Evolutionary conservation across 371 early-diverging fungal genomes (phyloP).

Genomic region (Massospora cicadina): DNA sequence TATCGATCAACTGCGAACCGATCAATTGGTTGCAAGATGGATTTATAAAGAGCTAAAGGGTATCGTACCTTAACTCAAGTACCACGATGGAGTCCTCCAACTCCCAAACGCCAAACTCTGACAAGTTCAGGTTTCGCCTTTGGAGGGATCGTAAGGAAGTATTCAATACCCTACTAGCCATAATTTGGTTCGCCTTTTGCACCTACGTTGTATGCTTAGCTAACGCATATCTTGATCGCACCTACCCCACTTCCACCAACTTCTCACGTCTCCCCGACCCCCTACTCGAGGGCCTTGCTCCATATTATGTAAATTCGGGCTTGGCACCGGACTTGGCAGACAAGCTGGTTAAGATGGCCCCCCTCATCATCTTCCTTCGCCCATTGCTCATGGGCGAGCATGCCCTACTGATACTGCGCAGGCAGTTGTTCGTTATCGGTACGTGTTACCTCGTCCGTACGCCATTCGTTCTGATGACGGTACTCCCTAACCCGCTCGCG

Average conservation of each 20-base stretch:
- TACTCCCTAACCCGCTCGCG: background rate
- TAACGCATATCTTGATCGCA: background rate
- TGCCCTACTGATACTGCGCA: background rate
- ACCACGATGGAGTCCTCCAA: too few species aligned
- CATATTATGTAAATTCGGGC: background rate
- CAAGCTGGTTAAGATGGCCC: background rate
- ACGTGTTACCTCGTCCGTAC: background rate
- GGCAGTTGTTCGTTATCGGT: background rate
- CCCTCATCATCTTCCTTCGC: background rate
- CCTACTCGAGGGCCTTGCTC: background rate
- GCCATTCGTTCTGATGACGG: background rate
- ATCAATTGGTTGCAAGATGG: too few species aligned
- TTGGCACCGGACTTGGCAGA: background rate
- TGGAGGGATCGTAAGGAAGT: too few species aligned
- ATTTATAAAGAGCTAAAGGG: too few species aligned
- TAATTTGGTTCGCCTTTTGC: background rate
- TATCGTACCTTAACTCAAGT: too few species aligned
- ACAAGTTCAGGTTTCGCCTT: too few species aligned
- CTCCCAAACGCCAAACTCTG: too few species aligned
- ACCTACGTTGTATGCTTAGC: background rate
- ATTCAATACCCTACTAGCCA: background rate
- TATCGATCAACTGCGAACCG: too few species aligned
- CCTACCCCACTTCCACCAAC: constrained; percentile 1
- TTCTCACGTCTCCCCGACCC: background rate
- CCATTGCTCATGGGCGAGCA: background rate